Evolutionary conservation across 2,329 filamentous ascomycete genomes (phyloP), one percentile per base, ranked within the genome.

Genomic region (Talaromyces sp.): DNA sequence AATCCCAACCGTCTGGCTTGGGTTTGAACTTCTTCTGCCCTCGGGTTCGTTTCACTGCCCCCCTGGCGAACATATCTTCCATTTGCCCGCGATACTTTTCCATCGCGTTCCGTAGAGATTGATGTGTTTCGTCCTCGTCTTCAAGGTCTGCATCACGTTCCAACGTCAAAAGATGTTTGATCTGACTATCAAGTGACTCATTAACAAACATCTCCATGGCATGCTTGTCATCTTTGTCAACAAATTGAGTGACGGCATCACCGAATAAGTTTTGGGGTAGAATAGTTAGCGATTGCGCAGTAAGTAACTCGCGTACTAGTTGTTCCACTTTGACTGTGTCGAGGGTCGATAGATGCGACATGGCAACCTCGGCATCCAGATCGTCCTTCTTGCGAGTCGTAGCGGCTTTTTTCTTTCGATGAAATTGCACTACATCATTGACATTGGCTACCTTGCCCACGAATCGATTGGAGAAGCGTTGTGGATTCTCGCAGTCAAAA

Each of bases 401-500:
- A 4, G 78, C 72, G 1, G 76, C 78, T n/a, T 86, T 86, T 79
- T 97, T 98, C 79, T 94, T 97, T 64, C 92, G 87, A 76, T 97
- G 89, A 75, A 96, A 98, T 72, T 94, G 90, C 0, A 99, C 89
- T 0, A 99, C 92, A 71, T 99, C 95, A 70, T 93, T 96, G 10
- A 89, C 89, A 73, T 99, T 99, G 66, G 95, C 95, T 0, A 99
- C 94, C 73, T 88, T 91, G n/a, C 89, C 90, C 1, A 90, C 85
- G 70, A 98, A 99, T 2, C 93, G 87, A 74, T 96, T 96, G 0
- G 94, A 98, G 73, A 98, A 97, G 9, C 95, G 88, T 75, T 98
- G 95, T 0, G 95, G 93, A 67, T 99, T 99, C 75, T 98, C 95
- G 68, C 90, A 89, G 70, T 98, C 91, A 72, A 92, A 99, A 41